Base-by-base conservation (phyloP, 495 filamentous ascomycete genomes). In the Aspergillus sparsus region DNA sequence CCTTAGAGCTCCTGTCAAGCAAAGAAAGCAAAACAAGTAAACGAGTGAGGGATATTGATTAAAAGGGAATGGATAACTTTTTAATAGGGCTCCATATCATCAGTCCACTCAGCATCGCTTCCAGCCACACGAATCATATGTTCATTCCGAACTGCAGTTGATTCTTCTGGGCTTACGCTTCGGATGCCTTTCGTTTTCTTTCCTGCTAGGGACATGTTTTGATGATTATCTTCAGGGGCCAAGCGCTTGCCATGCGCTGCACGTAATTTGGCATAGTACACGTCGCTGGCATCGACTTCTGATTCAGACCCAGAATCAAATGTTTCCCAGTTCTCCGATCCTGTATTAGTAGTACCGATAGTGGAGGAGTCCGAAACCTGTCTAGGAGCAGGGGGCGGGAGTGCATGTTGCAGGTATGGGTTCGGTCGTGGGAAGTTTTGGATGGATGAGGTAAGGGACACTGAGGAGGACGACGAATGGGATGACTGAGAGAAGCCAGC, bases 291-390 rank as follows among this genome's bases (percentile, higher is more conserved):
- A 70, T 93, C 91, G 35, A 72, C 73, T 63, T 94, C 91, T 0
- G 88, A 87, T 55, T 87, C 91, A 4, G 85, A 87, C 42, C 81
- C 84, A 69, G 91, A 88, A 62, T 91, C 89, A 61, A 92, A 96
- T 21, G 91, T 95, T 76, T 97, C 92, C 92, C 92, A 97, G 71
- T 97, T 97, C 74, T 96, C 92, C 0, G 89, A 93, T 3, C 91
- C 90, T 10, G 89, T 88, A 3, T 87, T 81, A 4, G 75, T 79
- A 1, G 88, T 90, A 61, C 81, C 83, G 33, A 77, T 69, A 13
- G 82, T 82, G 3, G 86, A 89, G 8, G 86, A 84, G 59, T 84
- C 86, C 5, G 89, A 92, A n/a, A 87, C 86, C 62, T 92, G 88
- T 58, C 90, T 76, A 35, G 76, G 80, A 15, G 81, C 78, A 32